phyloP scores from a whole-genome alignment of 768 basidiomycete genomes.

The Austroboletus eburneus region DNA sequence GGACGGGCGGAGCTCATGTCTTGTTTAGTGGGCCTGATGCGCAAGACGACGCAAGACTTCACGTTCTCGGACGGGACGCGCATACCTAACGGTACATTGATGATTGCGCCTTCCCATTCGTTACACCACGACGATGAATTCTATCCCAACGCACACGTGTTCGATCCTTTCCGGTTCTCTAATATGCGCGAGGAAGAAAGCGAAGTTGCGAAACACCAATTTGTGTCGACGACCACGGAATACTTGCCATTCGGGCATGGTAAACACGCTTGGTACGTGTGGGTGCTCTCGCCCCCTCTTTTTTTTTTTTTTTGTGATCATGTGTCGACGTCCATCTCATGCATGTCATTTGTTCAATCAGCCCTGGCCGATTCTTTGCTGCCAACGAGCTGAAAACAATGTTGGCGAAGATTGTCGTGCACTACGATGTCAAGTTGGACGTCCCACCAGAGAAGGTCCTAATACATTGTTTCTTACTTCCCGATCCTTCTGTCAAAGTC shows the following conservation, averaged over 20 bases:
- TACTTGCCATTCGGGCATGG: no score
- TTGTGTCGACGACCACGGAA: conserved; percentile 30
- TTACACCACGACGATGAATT: conserved; percentile 16
- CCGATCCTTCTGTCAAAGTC: conserved; percentile 5
- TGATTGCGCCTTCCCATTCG: conserved; percentile 19
- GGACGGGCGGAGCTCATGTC: no score
- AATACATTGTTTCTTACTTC: neutral
- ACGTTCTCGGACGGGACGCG: conserved; percentile 38
- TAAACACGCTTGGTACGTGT: conserved; percentile 25
- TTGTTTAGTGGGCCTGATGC: conserved; percentile 29
- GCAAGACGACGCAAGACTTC: conserved; percentile 30
- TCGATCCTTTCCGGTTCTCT: conserved; percentile 50
- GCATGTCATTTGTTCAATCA: neutral
- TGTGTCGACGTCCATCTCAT: neutral
- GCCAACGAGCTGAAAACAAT: conserved; percentile 42
- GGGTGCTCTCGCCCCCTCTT: no score
- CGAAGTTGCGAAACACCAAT: conserved; percentile 32
- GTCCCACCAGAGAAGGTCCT: neutral
- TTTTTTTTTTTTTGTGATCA: no score
- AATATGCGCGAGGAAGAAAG: conserved; percentile 30
- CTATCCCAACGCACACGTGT: conserved; percentile 34
- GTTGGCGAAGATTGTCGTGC: conserved; percentile 41
- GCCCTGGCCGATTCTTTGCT: conserved; percentile 39
- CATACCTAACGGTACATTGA: conserved; percentile 30
- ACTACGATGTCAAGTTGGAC: conserved; percentile 15